These are phyloP conservation scores for Monascus ruber DNA, from an alignment of 2,329 filamentous ascomycete genomes.

Conservation along the genomic window DNA sequence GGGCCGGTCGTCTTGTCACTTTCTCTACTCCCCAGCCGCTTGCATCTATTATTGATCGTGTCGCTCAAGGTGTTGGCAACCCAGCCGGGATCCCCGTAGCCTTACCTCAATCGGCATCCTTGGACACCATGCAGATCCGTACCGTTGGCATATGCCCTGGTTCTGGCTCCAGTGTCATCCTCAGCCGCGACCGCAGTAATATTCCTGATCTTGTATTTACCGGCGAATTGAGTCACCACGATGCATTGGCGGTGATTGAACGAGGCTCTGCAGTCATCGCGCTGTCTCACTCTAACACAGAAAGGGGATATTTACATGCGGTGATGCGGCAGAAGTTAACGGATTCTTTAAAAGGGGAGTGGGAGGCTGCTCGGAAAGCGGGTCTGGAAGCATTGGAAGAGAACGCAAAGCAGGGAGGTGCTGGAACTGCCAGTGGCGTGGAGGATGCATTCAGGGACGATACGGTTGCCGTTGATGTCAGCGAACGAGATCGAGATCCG, in stretches of 20 bases:
- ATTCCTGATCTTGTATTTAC: slow-evolving; percentile 74
- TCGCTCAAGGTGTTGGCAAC: slow-evolving; percentile 52
- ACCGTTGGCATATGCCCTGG: slow-evolving; percentile 83
- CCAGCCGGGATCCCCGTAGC: slow-evolving; percentile 55
- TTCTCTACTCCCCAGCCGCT: slow-evolving; percentile 44
- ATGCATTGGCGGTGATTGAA: slow-evolving; percentile 76
- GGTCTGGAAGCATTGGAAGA: slow-evolving; percentile 24
- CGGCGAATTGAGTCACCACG: slow-evolving; percentile 88
- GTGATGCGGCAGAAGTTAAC: slow-evolving; percentile 58
- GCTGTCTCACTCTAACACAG: slow-evolving; percentile 87
- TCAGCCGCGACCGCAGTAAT: slow-evolving; percentile 40
- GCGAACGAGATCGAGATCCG: slow-evolving; percentile 73
- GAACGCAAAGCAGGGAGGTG: slow-evolving; percentile 11
- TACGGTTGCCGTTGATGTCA: slow-evolving; percentile 57
- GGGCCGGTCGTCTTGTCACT: slow-evolving; percentile 50
- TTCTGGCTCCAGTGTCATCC: slow-evolving; percentile 62
- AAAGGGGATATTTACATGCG: slow-evolving; percentile 66
- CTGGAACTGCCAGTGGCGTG: slow-evolving; percentile 20
- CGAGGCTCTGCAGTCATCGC: slow-evolving; percentile 70
- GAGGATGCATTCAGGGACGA: slow-evolving; percentile 42
- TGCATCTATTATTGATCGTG: slow-evolving; percentile 49
- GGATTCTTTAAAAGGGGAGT: slow-evolving; percentile 45
- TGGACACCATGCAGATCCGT: slow-evolving; percentile 47
- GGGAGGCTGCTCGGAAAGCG: slow-evolving; percentile 38
- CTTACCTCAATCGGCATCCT: slow-evolving; percentile 46